A percentile compares a stretch with the other conserved stretches of the same genome.
These are phyloP conservation scores for Petrea volubilis DNA, from an alignment of 257 asterid genomes.

Conservation along the genomic window DNA sequence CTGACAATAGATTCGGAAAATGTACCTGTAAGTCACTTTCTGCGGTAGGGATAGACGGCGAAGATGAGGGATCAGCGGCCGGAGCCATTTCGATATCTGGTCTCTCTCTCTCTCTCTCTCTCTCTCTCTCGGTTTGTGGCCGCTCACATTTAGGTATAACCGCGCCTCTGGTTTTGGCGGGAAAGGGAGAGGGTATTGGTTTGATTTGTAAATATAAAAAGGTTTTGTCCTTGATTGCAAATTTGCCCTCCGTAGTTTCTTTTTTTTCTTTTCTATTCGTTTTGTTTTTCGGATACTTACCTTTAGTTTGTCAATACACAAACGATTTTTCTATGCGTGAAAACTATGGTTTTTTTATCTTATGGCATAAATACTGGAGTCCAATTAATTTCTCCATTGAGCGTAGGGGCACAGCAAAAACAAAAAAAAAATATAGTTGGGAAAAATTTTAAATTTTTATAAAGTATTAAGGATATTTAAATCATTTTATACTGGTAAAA, in stretches of 20 bases:
- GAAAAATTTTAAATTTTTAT: too few species aligned
- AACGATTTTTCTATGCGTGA: too few species aligned
- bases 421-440: too few species aligned
- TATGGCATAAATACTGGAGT: too few species aligned
- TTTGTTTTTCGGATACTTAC: too few species aligned
- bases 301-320: neutral
- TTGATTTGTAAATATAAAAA: neutral
- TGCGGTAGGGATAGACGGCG: slow-evolving; percentile 20
- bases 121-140: neutral
- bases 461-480: too few species aligned
- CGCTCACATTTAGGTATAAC: slow-evolving; percentile 1
- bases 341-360: too few species aligned
- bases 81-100: slow-evolving; percentile 33
- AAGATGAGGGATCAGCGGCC: slow-evolving; percentile 30
- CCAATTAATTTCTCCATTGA: too few species aligned
- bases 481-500: too few species aligned
- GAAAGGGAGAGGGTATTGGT: slow-evolving; percentile 20
- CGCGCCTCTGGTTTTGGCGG: slow-evolving; percentile 46
- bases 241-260: too few species aligned
- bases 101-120: neutral
- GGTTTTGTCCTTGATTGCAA: neutral
- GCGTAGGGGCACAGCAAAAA: too few species aligned
- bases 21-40: slow-evolving; percentile 52
- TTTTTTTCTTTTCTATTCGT: too few species aligned
- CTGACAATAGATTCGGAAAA: neutral